Conservation (phyloP, 1,139 yeast genomes). For the Sugiyamaella neomexicana region DNA sequence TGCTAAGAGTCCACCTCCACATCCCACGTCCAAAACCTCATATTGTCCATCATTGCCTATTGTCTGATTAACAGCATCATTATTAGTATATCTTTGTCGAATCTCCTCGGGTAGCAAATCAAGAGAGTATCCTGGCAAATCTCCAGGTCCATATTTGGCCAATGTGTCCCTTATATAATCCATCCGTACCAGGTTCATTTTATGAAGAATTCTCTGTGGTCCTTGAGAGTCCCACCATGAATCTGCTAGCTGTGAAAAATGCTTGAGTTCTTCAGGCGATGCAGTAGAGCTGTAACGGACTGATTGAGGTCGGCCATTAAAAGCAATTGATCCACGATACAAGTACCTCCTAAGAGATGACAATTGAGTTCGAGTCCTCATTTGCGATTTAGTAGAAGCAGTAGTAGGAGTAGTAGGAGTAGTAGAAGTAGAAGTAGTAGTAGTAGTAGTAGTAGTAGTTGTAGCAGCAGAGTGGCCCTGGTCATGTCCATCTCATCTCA, state of each 20-base stretch:
- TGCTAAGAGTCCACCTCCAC: conserved; percentile 93
- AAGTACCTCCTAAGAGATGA: not conserved
- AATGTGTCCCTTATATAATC: conserved; percentile 75
- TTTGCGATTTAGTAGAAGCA: not conserved
- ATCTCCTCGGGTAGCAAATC: conserved; percentile 61
- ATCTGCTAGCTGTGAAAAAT: conserved; percentile 81
- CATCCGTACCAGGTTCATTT: conserved; percentile 87
- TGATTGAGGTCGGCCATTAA: not conserved
- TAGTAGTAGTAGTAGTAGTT: not conserved
- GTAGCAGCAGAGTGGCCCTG: too few species aligned
- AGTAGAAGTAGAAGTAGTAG: not conserved
- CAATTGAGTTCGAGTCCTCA: not conserved
- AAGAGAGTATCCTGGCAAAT: conserved; percentile 75
- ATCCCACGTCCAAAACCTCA: conserved; percentile 81
- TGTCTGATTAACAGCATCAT: conserved; percentile 38
- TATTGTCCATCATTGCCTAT: conserved; percentile 44
- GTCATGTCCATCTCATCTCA: not conserved
- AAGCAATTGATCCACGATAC: not conserved
- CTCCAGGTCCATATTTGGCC: conserved; percentile 42
- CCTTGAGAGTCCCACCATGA: conserved; percentile 98
- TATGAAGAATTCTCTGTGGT: conserved; percentile 87
- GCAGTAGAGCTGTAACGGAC: conserved; percentile 23
- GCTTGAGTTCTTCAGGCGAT: conserved; percentile 59
- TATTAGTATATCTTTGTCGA: conserved; percentile 49
- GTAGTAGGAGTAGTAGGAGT: not conserved